Base-by-base conservation (phyloP, 352 stramenopile species). In the Phytophthora nicotianae region DNA sequence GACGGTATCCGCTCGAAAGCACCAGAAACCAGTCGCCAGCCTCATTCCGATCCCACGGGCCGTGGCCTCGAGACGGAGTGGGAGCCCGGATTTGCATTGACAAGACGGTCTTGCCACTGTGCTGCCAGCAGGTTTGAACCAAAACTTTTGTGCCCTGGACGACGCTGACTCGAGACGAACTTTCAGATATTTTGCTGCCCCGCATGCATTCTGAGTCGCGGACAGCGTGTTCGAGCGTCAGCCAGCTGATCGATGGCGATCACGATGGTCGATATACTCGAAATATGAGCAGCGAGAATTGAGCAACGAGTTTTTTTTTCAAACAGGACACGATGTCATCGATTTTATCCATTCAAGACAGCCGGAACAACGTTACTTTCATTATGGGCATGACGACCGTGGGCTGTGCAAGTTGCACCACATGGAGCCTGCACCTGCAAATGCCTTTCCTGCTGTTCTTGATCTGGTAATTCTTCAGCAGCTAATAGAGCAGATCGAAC, bases 31-130 rank as follows among this genome's bases (percentile, higher is more conserved):
- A 26, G 45, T 49, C 45, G 27, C 14, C 50, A 41, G 61, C 43
- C 62, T 70, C 63, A 61, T 66, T 66, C 49, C 35, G 50, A 41
- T 70, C 49, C 19, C n/a, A n/a, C n/a, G n/a, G n/a, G n/a, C n/a
- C 50, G 37, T 21, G 23, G 10, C 20, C 17, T 21, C 6, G n/a
- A 19, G 33, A 37, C 38, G 47, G 26, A 57, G 35, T 53, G 27
- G 43, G 20, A 68, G 40, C 5, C 17, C 48, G 26, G 38, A 55
- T 59, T 59, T 68, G 50, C 59, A 61, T 52, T n/a, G 26, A 64
- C 46, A 57, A 60, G 47, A 35, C 46, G 23, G 37, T 47, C 11
- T 53, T 20, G 27, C 11, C 19, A 38, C 32, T 17, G 7, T 35
- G 37, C 11, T 29, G 14, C n/a, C 37, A 43, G 37, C 32, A 38